Percentiles rank a stretch among this genome's conserved stretches.
Evolutionary conservation across 257 asterid species (phyloP).

Genomic region (Fraxinus cuspidata): DNA sequence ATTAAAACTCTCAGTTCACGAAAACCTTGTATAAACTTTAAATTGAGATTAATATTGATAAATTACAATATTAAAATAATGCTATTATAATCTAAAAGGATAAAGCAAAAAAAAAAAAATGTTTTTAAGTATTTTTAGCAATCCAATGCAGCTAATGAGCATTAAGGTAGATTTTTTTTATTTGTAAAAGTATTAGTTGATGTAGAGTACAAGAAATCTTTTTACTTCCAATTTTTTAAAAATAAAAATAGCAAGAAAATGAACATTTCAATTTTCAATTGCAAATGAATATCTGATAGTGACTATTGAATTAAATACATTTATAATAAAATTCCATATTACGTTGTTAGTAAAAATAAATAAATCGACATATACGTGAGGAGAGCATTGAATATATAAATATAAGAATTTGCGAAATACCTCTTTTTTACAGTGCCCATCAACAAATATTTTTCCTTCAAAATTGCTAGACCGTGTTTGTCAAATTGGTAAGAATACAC

Average conservation of each 20-base stretch:
- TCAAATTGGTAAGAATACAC: too few relatives aligned
- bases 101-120: not conserved
- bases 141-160: slow-evolving; percentile 28
- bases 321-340: not conserved
- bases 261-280: not conserved
- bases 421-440: too few relatives aligned
- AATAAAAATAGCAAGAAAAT: not conserved
- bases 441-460: too few relatives aligned
- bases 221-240: too few relatives aligned
- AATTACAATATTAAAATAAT: not conserved
- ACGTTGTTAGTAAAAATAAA: too few relatives aligned
- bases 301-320: not conserved
- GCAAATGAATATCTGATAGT: not conserved
- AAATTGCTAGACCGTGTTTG: too few relatives aligned
- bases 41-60: slow-evolving; percentile 12
- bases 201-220: not conserved
- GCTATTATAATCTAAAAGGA: not conserved
- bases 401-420: too few relatives aligned
- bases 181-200: not conserved
- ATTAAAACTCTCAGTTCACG: too few relatives aligned
- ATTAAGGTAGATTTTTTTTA: slow-evolving; percentile 8
- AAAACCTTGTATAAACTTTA: not conserved
- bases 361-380: not conserved
- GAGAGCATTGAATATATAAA: too few relatives aligned
- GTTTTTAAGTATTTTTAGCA: slow-evolving; percentile 24